phyloP scores from a whole-genome alignment of 768 basidiomycete genomes.

The Trametes cingulata region DNA sequence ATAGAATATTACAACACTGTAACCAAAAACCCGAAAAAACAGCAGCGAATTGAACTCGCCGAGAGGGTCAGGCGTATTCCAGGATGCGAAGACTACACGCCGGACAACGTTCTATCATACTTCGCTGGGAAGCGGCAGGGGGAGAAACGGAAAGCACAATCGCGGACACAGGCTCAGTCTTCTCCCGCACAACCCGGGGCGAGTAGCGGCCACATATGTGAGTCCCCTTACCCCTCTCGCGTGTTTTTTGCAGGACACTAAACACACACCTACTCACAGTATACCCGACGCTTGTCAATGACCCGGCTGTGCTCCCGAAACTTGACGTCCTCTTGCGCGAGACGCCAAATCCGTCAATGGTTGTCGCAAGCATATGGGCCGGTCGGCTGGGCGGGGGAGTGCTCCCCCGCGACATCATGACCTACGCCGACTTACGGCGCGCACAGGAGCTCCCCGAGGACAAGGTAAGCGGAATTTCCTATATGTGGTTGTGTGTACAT shows the following conservation, averaged over 20 bases:
- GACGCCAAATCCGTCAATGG: background rate
- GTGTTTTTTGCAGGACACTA: too few species aligned
- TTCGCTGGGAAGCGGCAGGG: conserved; percentile 3
- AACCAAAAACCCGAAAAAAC: background rate
- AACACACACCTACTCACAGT: background rate
- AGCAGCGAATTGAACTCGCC: background rate
- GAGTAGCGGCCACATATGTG: conserved; percentile 15
- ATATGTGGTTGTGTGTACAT: too few species aligned
- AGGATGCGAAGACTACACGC: conserved; percentile 17
- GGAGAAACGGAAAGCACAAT: background rate
- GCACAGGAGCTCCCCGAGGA: background rate
- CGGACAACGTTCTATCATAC: background rate
- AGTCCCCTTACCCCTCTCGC: background rate
- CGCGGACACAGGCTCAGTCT: background rate
- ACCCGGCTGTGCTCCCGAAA: background rate
- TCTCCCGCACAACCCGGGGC: background rate
- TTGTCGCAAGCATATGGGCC: conserved; percentile 14
- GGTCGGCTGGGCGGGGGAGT: conserved; percentile 7
- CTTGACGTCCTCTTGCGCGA: conserved; percentile 15
- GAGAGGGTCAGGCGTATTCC: conserved; percentile 1
- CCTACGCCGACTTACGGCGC: conserved; percentile 5
- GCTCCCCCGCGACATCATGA: conserved; percentile 3
- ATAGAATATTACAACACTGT: conserved; percentile 4
- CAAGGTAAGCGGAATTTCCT: background rate
- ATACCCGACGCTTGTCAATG: conserved; percentile 13